These are phyloP conservation scores for Fraxinus cuspidata DNA, from an alignment of 257 asterid species.

Conservation along the genomic window DNA sequence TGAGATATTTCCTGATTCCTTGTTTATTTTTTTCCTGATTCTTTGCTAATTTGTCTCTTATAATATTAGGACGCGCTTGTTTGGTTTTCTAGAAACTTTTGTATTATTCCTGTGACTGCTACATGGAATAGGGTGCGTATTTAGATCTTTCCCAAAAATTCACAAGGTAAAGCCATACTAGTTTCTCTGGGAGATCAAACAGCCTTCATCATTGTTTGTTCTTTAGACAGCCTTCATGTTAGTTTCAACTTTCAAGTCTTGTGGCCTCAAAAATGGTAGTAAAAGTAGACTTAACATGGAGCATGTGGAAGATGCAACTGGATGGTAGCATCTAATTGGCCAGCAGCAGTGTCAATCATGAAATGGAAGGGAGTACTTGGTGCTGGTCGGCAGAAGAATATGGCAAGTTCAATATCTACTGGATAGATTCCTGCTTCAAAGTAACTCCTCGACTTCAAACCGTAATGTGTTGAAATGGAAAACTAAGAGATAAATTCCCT, in stretches of 20 bases:
- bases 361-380: not conserved
- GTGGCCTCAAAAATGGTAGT: not conserved
- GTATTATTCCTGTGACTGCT: not conserved
- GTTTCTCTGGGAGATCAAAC: not conserved
- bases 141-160: not conserved
- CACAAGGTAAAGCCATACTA: not conserved
- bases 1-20: not conserved
- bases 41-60: not conserved
- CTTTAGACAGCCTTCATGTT: not conserved
- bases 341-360: not conserved
- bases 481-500: not conserved
- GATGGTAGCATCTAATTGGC: not conserved
- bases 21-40: not conserved
- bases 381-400: not conserved
- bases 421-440: not conserved
- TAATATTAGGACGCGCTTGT: not conserved
- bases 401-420: not conserved
- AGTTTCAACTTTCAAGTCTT: too few species aligned
- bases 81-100: not conserved
- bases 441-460: not conserved
- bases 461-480: not conserved
- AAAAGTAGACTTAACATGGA: too few species aligned
- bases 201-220: not conserved
- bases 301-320: not conserved
- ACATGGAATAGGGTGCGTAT: not conserved